Percentiles rank a stretch among this genome's conserved stretches.
These are phyloP conservation scores for Diplocarpon rosae DNA, from an alignment of 2,329 filamentous ascomycete species.

Conservation along the genomic window DNA sequence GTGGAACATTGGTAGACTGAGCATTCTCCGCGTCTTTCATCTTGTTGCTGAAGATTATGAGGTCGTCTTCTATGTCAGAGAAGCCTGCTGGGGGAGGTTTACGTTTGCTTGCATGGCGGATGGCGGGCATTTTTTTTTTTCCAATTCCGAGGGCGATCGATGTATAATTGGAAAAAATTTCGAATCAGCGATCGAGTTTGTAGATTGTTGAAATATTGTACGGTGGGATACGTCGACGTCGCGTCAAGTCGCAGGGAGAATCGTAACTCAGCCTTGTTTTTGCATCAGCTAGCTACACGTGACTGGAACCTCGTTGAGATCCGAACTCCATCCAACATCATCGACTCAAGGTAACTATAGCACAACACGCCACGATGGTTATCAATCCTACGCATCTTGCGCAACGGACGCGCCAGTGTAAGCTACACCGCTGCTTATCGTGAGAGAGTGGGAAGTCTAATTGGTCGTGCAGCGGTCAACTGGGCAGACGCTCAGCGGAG, in stretches of 20 bases:
- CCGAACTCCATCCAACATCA: conserved; percentile 10
- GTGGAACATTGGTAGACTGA: conserved; percentile 64
- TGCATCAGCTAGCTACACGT: not conserved
- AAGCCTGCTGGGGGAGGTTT: conserved; percentile 81
- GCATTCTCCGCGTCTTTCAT: conserved; percentile 95
- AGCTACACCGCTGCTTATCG: conserved; percentile 28
- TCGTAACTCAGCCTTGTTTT: conserved; percentile 12
- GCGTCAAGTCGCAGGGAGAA: not conserved
- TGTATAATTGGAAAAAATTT: not conserved
- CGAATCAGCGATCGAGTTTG: not conserved
- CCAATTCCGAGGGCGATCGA: not conserved
- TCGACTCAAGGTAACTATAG: not conserved
- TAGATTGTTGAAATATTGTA: not conserved
- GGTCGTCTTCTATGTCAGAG: conserved; percentile 77
- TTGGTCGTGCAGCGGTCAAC: conserved; percentile 56
- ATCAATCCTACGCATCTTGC: conserved; percentile 92
- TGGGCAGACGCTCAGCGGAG: conserved; percentile 80
- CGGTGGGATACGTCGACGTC: not conserved
- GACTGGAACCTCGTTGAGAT: conserved; percentile 8
- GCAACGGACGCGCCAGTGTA: conserved; percentile 67
- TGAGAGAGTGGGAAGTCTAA: conserved; percentile 41
- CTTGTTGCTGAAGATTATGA: conserved; percentile 77
- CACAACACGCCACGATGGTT: conserved; percentile 47
- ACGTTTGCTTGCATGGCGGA: conserved; percentile 63
- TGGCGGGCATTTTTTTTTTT: conserved; percentile 53